Base-by-base conservation (phyloP, 2,329 filamentous ascomycete species). In the Leptographium wingfieldii region DNA sequence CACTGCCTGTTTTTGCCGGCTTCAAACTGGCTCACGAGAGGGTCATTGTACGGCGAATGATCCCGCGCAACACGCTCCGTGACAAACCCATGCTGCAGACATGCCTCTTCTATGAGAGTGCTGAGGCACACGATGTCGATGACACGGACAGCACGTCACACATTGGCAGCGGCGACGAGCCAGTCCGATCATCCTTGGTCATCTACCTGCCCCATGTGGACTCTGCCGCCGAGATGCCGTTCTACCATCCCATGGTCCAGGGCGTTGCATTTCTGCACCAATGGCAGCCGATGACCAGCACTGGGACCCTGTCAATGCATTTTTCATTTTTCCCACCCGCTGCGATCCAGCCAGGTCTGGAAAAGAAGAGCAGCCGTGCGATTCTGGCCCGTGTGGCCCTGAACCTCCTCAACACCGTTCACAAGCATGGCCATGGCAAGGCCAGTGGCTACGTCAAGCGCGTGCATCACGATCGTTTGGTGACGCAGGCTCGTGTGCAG, bases 51-150 rank as follows among this genome's bases (percentile, higher is more conserved):
- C 81, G 92, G 61, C 86, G 80, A 62, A 75, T 96, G 66, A 85
- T 96, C 55, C 92, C 92, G 3, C 80, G 92, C 57, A 96, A 96
- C 70, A 82, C 85, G 3, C 79, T 85, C 59, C 75, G 92, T 31
- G 92, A 97, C 71, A 75, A 77, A 25, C 78, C 86, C 1, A 72
- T 96, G 63, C 80, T 90, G 60, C 92, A 97, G 72, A 95, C 90
- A 2, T 95, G 90, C 70, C 80, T 89, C 59, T 80, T 92, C 63
- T 89, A 90, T 70, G 67, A 68, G 65, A 52, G 58, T 5, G 19
- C 19, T 16, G 29, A 38, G 5, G 27, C 43, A 14, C 48, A 55
- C 5, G 53, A 16, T 0, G 35, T 43, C 14, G 67, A 69, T 31
- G 48, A 55, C 12, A 40, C n/a, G 3, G 22, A 48, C 2, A 59